Evolutionary conservation across 768 basidiomycete species (phyloP).

Genomic region (Suillus weaverae): DNA sequence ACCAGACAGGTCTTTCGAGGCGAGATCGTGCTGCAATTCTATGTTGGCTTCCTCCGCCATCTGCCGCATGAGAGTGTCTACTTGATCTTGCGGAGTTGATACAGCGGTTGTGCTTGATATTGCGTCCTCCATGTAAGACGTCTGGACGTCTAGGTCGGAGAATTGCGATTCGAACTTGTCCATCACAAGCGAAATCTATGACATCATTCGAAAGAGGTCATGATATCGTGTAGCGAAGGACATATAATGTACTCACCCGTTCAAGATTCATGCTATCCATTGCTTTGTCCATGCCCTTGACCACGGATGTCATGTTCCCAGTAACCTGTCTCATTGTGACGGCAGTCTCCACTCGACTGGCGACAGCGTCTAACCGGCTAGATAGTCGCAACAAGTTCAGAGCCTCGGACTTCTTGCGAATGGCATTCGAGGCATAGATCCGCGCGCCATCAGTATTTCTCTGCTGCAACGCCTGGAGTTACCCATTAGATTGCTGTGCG

Average conservation of each 20-base stretch:
- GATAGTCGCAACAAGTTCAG: conserved; percentile 88
- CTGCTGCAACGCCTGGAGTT: conserved; percentile 83
- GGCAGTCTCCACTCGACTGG: conserved; percentile 95
- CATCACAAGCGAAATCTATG: conserved; percentile 95
- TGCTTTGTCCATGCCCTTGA: conserved; percentile 97
- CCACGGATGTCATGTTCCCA: conserved; percentile 94
- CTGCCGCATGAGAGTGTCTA: conserved; percentile 87
- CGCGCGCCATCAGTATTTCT: conserved; percentile 96
- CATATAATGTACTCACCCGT: conserved; percentile 53
- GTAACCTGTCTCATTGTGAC: conserved; percentile 98
- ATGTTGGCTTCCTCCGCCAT: conserved; percentile 97
- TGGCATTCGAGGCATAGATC: conserved; percentile 98
- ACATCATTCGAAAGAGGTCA: background rate
- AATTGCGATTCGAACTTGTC: conserved; percentile 98
- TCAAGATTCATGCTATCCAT: conserved; percentile 99
- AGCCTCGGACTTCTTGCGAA: conserved; percentile 95
- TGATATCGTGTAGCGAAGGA: background rate
- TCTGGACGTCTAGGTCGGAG: conserved; percentile 96
- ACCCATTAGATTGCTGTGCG: background rate
- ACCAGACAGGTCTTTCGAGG: conserved; percentile 54
- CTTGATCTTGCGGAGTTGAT: conserved; percentile 95
- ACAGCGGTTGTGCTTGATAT: conserved; percentile 93
- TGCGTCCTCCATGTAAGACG: conserved; percentile 96
- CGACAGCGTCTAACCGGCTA: conserved; percentile 94
- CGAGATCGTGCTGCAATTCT: conserved; percentile 89